Conservation (phyloP, 2,329 filamentous ascomycete genomes). For the Fusarium odoratissimum region DNA sequence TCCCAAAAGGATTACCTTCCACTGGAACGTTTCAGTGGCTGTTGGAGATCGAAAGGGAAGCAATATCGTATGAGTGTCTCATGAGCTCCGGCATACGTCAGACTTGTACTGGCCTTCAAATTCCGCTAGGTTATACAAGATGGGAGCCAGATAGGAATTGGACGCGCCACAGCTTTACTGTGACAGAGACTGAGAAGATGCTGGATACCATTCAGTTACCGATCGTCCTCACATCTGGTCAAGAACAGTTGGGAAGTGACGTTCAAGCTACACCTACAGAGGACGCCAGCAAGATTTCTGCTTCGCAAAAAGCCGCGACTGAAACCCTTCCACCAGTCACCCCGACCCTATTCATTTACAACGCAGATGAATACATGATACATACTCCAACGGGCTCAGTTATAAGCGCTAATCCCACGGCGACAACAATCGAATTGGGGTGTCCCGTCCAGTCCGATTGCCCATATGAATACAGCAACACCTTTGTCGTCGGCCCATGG, state of each 20-base stretch:
- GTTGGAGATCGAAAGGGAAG: not conserved
- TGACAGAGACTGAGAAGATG: not conserved
- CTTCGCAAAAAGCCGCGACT: not conserved
- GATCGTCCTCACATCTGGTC: not conserved
- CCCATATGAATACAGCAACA: not conserved
- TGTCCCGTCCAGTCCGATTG: not conserved
- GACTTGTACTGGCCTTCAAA: not conserved
- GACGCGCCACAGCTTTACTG: not conserved
- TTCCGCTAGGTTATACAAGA: not conserved
- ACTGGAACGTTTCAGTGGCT: not conserved
- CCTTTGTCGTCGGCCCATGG: constrained; percentile 15
- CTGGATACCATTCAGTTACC: not conserved
- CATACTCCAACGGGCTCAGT: not conserved
- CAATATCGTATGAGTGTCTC: not conserved
- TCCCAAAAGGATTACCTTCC: not conserved
- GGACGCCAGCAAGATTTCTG: not conserved
- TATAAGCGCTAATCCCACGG: not conserved
- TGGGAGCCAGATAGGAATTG: accelerated
- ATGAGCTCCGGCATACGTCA: not conserved
- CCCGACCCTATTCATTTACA: not conserved
- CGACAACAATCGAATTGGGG: not conserved
- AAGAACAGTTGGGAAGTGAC: not conserved
- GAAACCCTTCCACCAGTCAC: not conserved
- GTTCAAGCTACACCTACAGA: not conserved
- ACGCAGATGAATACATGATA: not conserved